Evolutionary conservation across 2,329 filamentous ascomycete species (phyloP).

Genomic region (Diaporthe citri): DNA sequence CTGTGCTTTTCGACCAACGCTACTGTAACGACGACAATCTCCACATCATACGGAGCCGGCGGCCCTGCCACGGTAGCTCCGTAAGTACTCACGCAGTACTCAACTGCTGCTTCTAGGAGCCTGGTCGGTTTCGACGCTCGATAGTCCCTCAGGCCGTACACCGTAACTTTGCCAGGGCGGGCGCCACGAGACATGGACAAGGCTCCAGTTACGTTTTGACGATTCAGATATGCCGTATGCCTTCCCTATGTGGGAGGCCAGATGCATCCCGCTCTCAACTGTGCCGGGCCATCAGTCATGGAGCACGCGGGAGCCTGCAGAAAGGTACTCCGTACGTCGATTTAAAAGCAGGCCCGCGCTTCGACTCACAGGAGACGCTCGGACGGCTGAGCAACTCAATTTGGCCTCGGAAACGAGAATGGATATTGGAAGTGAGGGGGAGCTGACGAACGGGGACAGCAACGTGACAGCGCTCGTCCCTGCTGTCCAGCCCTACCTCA

Average conservation of each 20-base stretch:
- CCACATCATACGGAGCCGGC: constrained; percentile 34
- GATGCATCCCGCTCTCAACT: background rate
- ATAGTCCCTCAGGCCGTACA: constrained; percentile 11
- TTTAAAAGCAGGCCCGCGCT: constrained; percentile 36
- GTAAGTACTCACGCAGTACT: constrained; percentile 32
- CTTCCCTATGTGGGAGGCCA: constrained; percentile 2
- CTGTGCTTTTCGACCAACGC: constrained; percentile 25
- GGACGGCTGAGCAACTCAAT: constrained; percentile 26
- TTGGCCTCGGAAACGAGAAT: constrained; percentile 21
- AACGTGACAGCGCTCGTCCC: constrained; percentile 25
- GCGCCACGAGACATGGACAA: constrained; percentile 5
- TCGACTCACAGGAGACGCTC: constrained; percentile 23
- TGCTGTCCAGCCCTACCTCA: constrained; percentile 28
- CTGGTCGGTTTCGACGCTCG: background rate
- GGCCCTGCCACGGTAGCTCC: constrained; percentile 34
- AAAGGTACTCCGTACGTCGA: constrained; percentile 12
- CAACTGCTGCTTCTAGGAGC: constrained; percentile 10
- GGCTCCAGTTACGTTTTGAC: constrained; percentile 16
- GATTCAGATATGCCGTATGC: constrained; percentile 22
- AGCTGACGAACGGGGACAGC: constrained; percentile 3
- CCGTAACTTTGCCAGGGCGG: constrained; percentile 27
- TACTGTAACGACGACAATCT: constrained; percentile 33
- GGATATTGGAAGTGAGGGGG: constrained; percentile 24
- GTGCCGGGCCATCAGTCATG: constrained; percentile 8
- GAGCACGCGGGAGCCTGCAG: constrained; percentile 22